Percentiles rank a stretch among this genome's conserved stretches.
phyloP scores from a whole-genome alignment of 2,329 filamentous ascomycete species.

The Blastomyces gilchristii region DNA sequence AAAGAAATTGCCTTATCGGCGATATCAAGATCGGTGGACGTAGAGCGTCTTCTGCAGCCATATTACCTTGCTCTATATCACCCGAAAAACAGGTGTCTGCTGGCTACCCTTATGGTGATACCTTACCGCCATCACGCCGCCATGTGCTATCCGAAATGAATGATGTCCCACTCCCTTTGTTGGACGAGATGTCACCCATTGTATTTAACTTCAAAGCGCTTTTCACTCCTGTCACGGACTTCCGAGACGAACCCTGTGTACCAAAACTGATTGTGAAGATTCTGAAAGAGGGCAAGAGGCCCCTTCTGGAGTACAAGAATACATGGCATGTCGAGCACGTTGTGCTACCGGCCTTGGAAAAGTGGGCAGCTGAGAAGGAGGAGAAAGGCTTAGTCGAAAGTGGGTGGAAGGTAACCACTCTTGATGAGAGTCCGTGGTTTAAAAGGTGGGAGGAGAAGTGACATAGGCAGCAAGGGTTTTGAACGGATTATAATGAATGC shows the following conservation, averaged over 20 bases:
- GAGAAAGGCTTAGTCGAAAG: constrained; percentile 49
- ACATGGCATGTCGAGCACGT: constrained; percentile 71
- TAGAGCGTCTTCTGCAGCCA: constrained; percentile 1
- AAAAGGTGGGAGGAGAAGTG: constrained; percentile 68
- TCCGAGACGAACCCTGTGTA: constrained; percentile 61
- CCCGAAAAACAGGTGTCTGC: neutral
- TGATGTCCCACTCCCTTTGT: constrained; percentile 10
- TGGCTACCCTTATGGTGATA: neutral
- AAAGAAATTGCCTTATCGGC: neutral
- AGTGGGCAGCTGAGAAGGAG: constrained; percentile 57
- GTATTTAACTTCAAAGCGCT: constrained; percentile 85
- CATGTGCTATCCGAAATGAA: neutral
- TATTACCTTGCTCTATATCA: neutral
- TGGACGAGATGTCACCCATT: constrained; percentile 32
- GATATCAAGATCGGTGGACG: constrained; percentile 1
- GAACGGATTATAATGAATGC: constrained; percentile 4
- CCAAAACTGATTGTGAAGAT: constrained; percentile 60
- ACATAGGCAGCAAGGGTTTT: constrained; percentile 54
- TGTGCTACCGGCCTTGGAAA: constrained; percentile 52
- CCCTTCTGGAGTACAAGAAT: constrained; percentile 68
- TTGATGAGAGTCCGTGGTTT: constrained; percentile 68
- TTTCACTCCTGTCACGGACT: constrained; percentile 62
- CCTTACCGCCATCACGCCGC: constrained; percentile 3
- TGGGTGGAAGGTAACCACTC: constrained; percentile 57
- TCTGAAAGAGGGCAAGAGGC: constrained; percentile 59